Percentiles rank a stretch among this genome's conserved stretches.
Conservation (phyloP, 257 asterid genomes). For the Coffea canephora region DNA sequence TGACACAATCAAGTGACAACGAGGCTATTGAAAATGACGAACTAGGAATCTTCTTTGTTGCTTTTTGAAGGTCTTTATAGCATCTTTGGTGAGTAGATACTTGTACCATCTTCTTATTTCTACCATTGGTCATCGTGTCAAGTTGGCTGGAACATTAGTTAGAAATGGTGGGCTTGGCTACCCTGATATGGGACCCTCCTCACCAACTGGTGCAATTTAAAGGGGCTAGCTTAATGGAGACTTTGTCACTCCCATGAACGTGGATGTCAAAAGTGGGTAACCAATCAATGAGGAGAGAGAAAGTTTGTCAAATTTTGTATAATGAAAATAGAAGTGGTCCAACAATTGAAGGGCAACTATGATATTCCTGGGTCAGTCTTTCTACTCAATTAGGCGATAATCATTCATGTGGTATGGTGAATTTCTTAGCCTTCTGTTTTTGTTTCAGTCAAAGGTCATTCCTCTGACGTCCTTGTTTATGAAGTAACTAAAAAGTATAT, state of each 20-base stretch:
- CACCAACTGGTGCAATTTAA: constrained; percentile 35
- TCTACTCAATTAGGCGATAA: constrained; percentile 22
- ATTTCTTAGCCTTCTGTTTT: not conserved
- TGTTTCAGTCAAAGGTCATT: not conserved
- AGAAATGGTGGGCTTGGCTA: constrained; percentile 41
- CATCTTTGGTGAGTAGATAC: constrained; percentile 36
- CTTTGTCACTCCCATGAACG: constrained; percentile 58
- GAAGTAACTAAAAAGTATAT: not conserved
- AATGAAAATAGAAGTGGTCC: constrained; percentile 40
- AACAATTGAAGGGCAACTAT: constrained; percentile 27
- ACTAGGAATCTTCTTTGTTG: constrained; percentile 53
- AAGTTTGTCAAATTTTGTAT: constrained; percentile 25
- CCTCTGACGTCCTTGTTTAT: constrained; percentile 14
- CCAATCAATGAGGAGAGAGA: constrained; percentile 39
- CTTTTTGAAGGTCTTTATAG: constrained; percentile 36
- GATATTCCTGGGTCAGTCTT: constrained; percentile 24
- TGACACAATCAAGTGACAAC: constrained; percentile 25
- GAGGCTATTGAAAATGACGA: constrained; percentile 40
- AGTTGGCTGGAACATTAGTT: constrained; percentile 37
- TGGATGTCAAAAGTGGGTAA: constrained; percentile 51
- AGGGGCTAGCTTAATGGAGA: constrained; percentile 48
- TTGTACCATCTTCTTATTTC: constrained; percentile 34
- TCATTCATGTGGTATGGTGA: constrained; percentile 11
- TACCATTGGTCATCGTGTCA: constrained; percentile 25
- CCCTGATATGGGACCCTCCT: constrained; percentile 38